Percentiles rank a stretch among this genome's conserved stretches.
phyloP scores from a whole-genome alignment of 1,284 basidiomycete genomes.

The Naganishia sp. region DNA sequence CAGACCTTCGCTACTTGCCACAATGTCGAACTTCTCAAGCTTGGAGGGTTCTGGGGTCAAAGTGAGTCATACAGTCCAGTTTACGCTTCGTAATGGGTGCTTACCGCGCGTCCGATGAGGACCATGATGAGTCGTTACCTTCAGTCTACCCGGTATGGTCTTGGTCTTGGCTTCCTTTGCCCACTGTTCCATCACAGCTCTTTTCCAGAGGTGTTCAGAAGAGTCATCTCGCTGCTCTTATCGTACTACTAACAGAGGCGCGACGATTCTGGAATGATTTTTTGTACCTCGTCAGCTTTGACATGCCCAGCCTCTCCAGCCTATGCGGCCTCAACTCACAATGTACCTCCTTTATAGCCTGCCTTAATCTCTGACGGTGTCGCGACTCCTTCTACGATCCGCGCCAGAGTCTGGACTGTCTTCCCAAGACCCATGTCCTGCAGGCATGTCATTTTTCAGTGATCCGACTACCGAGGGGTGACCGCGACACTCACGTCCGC shows the following conservation, averaged over 20 bases:
- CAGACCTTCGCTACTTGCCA: slow-evolving; percentile 55
- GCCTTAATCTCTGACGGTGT: slow-evolving; percentile 68
- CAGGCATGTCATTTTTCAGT: background rate
- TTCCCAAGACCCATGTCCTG: slow-evolving; percentile 70
- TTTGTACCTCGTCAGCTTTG: background rate
- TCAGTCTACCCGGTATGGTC: slow-evolving; percentile 62
- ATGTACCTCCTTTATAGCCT: slow-evolving; percentile 66
- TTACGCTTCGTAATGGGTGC: slow-evolving; percentile 33
- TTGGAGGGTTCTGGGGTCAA: slow-evolving; percentile 60
- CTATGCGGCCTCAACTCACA: slow-evolving; percentile 61
- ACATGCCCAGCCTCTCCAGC: background rate
- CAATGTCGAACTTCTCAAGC: slow-evolving; percentile 69
- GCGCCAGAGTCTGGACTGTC: slow-evolving; percentile 84
- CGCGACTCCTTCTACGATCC: slow-evolving; percentile 75
- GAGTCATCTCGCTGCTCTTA: background rate
- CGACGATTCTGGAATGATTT: slow-evolving; percentile 64
- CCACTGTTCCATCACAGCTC: slow-evolving; percentile 86
- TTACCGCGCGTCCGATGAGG: slow-evolving; percentile 66
- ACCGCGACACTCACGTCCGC: slow-evolving; percentile 67
- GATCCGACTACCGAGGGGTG: background rate
- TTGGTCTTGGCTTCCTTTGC: slow-evolving; percentile 80
- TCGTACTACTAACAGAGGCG: slow-evolving; percentile 61
- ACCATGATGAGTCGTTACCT: slow-evolving; percentile 81
- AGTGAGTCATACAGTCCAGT: background rate
- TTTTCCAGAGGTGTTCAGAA: background rate